Conservation (phyloP, 208 protist species). For the Naegleria gruberi region DNA sequence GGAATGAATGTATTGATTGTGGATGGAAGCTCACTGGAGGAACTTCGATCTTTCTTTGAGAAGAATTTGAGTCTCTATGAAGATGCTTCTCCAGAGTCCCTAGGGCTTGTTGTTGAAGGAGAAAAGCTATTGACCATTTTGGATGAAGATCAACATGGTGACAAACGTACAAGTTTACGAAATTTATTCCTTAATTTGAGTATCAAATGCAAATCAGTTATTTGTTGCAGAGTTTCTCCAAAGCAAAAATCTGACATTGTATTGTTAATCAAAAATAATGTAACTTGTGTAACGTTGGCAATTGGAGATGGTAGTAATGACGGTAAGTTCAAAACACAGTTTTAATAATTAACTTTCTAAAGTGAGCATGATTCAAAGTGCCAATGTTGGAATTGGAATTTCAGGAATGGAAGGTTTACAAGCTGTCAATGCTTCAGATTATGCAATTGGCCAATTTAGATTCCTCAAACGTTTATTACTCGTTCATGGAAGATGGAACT, state of each 20-base stretch:
- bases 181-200: slow-evolving; percentile 45
- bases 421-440: slow-evolving; percentile 80
- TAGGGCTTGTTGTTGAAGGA: slow-evolving; percentile 41
- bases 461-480: slow-evolving; percentile 55
- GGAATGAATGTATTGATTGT: background rate
- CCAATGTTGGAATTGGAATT: slow-evolving; percentile 79
- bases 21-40: too few species aligned
- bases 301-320: slow-evolving; percentile 57
- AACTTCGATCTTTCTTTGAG: too few species aligned
- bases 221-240: slow-evolving; percentile 50
- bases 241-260: slow-evolving; percentile 15
- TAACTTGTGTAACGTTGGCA: slow-evolving; percentile 24
- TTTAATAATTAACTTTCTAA: too few species aligned
- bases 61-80: too few species aligned
- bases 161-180: too few species aligned
- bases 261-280: background rate
- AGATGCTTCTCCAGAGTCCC: background rate
- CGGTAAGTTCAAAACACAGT: too few species aligned
- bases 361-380: slow-evolving; percentile 86
- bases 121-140: slow-evolving; percentile 57
- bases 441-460: slow-evolving; percentile 42
- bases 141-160: too few species aligned
- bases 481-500: slow-evolving; percentile 63
- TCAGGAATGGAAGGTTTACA: slow-evolving; percentile 77
- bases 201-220: slow-evolving; percentile 46